Evolutionary conservation across 768 basidiomycete species (phyloP).

Genomic region (Trametes villosa): DNA sequence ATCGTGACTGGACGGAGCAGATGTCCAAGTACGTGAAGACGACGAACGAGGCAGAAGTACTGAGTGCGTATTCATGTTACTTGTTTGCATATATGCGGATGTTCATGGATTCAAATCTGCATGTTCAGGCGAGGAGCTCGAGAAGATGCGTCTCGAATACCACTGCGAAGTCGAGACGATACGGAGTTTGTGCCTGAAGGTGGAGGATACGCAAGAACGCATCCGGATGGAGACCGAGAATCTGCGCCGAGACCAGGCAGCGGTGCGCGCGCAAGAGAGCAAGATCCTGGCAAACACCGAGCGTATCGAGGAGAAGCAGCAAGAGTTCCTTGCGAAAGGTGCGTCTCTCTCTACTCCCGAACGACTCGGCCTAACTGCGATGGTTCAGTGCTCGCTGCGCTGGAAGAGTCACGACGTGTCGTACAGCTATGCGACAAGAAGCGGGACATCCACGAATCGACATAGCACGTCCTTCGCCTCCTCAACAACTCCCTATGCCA

Average conservation of each 20-base stretch:
- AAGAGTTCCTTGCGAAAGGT: constrained; percentile 48
- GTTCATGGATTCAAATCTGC: background rate
- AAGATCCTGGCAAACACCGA: constrained; percentile 44
- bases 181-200: constrained; percentile 57
- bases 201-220: constrained; percentile 45
- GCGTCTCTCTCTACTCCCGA: constrained; percentile 1
- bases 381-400: constrained; percentile 46
- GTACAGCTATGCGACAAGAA: constrained; percentile 50
- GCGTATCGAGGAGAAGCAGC: constrained; percentile 45
- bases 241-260: constrained; percentile 45
- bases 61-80: constrained; percentile 35
- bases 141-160: constrained; percentile 58
- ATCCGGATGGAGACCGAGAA: constrained; percentile 45
- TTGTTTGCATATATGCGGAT: constrained; percentile 38
- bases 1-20: constrained; percentile 61
- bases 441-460: constrained; percentile 38
- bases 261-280: constrained; percentile 46
- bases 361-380: background rate
- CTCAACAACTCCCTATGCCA: background rate
- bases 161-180: constrained; percentile 66
- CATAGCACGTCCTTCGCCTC: background rate
- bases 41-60: constrained; percentile 45
- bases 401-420: constrained; percentile 51
- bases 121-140: constrained; percentile 60
- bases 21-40: constrained; percentile 52